A percentile compares a stretch with the other conserved stretches of the same genome.
phyloP scores from a whole-genome alignment of 345 rosid genomes.

The Citrus sp. region DNA sequence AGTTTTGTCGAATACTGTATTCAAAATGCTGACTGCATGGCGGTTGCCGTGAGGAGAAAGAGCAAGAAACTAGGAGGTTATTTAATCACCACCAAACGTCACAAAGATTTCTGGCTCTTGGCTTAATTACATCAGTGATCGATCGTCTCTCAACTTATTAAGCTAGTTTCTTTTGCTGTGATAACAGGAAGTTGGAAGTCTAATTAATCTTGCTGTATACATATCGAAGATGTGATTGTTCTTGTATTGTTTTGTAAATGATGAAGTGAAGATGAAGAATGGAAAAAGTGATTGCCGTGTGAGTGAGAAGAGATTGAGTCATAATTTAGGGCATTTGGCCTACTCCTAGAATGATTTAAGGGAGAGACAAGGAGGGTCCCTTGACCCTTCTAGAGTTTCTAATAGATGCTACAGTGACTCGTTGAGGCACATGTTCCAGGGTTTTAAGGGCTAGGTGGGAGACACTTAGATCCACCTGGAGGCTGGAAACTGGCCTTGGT shows the following conservation, averaged over 20 bases:
- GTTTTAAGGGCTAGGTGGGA: neutral
- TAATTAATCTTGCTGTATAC: neutral
- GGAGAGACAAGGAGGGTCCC: conserved; percentile 20
- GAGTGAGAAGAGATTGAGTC: conserved; percentile 15
- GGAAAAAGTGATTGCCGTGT: conserved; percentile 14
- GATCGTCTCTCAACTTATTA: neutral
- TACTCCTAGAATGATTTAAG: neutral
- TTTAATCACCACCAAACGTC: conserved; percentile 88
- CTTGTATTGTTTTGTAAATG: conserved; percentile 33
- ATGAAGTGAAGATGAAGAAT: conserved; percentile 11
- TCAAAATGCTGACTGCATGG: conserved; percentile 85
- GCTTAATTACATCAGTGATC: conserved; percentile 35
- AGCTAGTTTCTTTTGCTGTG: neutral
- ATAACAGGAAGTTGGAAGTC: neutral
- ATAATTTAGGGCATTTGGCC: conserved; percentile 15
- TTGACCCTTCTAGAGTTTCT: conserved; percentile 14
- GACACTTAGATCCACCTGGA: neutral
- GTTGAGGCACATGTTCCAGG: conserved; percentile 3
- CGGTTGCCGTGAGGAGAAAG: conserved; percentile 80
- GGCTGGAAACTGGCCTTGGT: neutral
- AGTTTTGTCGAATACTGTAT: conserved; percentile 82
- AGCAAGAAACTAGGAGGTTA: conserved; percentile 84
- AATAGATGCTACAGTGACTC: conserved; percentile 2
- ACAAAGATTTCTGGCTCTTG: conserved; percentile 94
- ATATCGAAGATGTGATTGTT: conserved; percentile 4